Percentiles rank a stretch among this genome's conserved stretches.
Conservation (phyloP, 306 rosid species). For the apple (Malus domestica) region DNA sequence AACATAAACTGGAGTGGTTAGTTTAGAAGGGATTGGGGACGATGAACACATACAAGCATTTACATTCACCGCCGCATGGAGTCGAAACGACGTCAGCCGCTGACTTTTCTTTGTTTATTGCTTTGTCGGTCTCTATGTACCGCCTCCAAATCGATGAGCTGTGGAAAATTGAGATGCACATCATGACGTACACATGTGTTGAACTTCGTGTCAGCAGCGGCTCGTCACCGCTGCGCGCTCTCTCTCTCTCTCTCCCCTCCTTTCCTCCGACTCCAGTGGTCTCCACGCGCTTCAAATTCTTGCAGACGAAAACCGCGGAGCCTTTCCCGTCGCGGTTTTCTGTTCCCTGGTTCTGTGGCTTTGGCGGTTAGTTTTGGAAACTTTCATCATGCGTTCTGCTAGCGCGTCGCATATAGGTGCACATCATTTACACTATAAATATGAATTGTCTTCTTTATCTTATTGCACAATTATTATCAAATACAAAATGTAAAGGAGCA, state of each 20-base stretch:
- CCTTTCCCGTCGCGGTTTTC: neutral
- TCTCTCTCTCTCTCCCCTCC: neutral
- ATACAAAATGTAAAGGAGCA: too few species aligned
- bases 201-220: constrained; percentile 29
- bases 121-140: too few species aligned
- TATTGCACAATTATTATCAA: too few species aligned
- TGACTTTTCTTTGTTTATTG: too few species aligned
- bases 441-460: too few species aligned
- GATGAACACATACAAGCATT: too few species aligned
- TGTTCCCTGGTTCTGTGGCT: neutral
- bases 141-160: constrained; percentile 1
- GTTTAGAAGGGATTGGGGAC: too few species aligned
- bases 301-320: neutral
- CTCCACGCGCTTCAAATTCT: constrained; percentile 20
- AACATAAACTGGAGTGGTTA: too few species aligned
- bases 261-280: neutral
- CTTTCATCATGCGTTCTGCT: neutral
- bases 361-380: neutral
- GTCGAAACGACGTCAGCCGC: too few species aligned
- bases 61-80: too few species aligned
- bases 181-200: neutral
- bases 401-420: neutral
- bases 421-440: too few species aligned
- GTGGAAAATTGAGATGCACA: neutral
- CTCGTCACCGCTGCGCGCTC: constrained; percentile 32